These are phyloP conservation scores for Cladorrhinum sp. DNA, from an alignment of 2,329 filamentous ascomycete genomes.

Conservation along the genomic window DNA sequence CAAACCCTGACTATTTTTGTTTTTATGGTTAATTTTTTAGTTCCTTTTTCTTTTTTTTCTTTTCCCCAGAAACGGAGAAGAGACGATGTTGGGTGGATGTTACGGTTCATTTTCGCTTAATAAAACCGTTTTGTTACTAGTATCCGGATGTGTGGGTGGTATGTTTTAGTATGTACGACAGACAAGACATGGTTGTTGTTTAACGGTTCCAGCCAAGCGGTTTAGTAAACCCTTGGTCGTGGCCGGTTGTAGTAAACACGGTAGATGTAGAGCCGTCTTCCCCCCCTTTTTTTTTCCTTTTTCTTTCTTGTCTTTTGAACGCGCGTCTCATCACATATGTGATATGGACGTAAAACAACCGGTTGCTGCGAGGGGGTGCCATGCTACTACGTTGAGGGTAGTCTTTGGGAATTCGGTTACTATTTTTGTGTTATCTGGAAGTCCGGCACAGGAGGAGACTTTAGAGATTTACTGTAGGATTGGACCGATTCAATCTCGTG, in stretches of 20 bases:
- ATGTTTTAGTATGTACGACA: too few relatives aligned
- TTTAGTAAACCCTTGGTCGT: neutral
- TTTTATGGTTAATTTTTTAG: neutral
- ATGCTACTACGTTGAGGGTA: too few relatives aligned
- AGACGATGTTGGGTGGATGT: neutral
- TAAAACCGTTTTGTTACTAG: neutral
- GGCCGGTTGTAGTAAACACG: neutral
- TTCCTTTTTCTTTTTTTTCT: neutral
- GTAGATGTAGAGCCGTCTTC: neutral
- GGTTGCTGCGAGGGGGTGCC: too few relatives aligned
- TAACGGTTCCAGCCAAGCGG: neutral
- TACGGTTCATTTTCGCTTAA: neutral
- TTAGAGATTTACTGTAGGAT: too few relatives aligned
- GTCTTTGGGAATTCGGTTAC: too few relatives aligned
- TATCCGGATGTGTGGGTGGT: too few relatives aligned
- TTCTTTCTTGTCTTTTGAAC: neutral
- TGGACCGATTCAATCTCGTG: too few relatives aligned
- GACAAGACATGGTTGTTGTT: neutral
- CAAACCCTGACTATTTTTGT: neutral
- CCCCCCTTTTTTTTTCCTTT: neutral
- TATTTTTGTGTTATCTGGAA: too few relatives aligned
- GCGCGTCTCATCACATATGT: too few relatives aligned
- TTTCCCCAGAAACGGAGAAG: too few relatives aligned
- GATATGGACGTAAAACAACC: too few relatives aligned
- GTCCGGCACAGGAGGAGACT: too few relatives aligned